Evolutionary conservation across 306 rosid species (phyloP).

Genomic region (Astragalus glycyphyllos): DNA sequence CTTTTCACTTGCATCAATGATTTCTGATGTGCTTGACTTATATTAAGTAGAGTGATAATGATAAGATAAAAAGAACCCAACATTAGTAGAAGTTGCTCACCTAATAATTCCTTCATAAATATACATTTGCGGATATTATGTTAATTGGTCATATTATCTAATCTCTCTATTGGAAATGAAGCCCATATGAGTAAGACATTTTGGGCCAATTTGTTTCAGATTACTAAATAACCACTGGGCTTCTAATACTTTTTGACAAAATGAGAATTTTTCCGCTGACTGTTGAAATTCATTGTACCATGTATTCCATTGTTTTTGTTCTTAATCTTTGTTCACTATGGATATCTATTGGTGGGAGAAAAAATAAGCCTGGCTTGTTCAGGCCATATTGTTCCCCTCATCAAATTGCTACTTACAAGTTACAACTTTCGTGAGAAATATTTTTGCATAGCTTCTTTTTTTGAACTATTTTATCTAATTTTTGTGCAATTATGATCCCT

Average conservation of each 20-base stretch:
- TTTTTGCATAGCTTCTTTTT: slow-evolving; percentile 1
- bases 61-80: neutral
- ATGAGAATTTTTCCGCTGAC: slow-evolving; percentile 23
- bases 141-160: neutral
- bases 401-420: slow-evolving; percentile 21
- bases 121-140: neutral
- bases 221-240: neutral
- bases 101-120: neutral
- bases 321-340: slow-evolving; percentile 8
- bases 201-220: slow-evolving; percentile 17
- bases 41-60: too few species aligned
- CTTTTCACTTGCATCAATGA: neutral
- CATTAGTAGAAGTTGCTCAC: slow-evolving; percentile 5
- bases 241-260: neutral
- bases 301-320: slow-evolving; percentile 8
- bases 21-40: slow-evolving; percentile 18
- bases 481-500: slow-evolving; percentile 46
- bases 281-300: slow-evolving; percentile 9
- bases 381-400: neutral
- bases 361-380: slow-evolving; percentile 26
- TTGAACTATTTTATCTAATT: slow-evolving; percentile 42
- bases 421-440: slow-evolving; percentile 17
- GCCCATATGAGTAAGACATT: slow-evolving; percentile 3
- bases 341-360: slow-evolving; percentile 23
- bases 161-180: slow-evolving; percentile 25